A percentile compares a stretch with the other conserved stretches of the same genome.
These are phyloP conservation scores for Lepraria neglecta DNA, from an alignment of 495 filamentous ascomycete genomes.

Conservation along the genomic window DNA sequence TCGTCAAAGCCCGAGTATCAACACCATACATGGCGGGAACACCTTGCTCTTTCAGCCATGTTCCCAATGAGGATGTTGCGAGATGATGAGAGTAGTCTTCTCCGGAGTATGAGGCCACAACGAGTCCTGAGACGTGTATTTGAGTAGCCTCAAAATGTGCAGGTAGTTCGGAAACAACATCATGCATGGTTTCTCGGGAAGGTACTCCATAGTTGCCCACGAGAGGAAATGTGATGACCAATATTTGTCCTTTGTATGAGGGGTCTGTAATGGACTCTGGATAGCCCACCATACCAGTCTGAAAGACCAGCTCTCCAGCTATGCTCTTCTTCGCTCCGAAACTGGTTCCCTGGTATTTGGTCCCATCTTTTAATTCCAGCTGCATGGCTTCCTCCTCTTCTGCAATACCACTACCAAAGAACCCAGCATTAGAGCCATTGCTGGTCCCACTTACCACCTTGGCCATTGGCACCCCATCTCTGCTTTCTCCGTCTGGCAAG, in stretches of 20 bases:
- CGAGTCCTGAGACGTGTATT: conserved; percentile 87
- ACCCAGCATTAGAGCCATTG: not conserved
- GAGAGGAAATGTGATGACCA: conserved; percentile 85
- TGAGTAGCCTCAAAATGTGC: conserved; percentile 85
- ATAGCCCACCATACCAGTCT: conserved; percentile 99
- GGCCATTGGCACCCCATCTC: not conserved
- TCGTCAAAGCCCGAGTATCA: conserved; percentile 89
- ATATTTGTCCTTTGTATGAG: conserved; percentile 86
- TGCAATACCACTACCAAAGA: not conserved
- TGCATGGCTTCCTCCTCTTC: conserved; percentile 56
- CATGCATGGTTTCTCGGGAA: conserved; percentile 71
- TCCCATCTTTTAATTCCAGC: conserved; percentile 87
- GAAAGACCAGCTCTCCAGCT: conserved; percentile 95
- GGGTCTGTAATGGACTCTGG: conserved; percentile 92
- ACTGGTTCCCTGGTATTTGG: conserved; percentile 83
- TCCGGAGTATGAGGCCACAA: conserved; percentile 84
- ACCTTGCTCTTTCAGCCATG: conserved; percentile 92
- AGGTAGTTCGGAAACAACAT: conserved; percentile 72
- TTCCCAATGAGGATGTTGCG: conserved; percentile 77
- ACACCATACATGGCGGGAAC: conserved; percentile 96
- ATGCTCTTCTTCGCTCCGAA: conserved; percentile 90
- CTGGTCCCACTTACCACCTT: not conserved
- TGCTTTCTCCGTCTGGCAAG: not conserved
- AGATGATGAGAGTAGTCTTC: conserved; percentile 94
- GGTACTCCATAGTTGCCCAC: conserved; percentile 96